Evolutionary conservation across 495 filamentous ascomycete genomes (phyloP).

Genomic region (Aspergillus incahuasiensis): DNA sequence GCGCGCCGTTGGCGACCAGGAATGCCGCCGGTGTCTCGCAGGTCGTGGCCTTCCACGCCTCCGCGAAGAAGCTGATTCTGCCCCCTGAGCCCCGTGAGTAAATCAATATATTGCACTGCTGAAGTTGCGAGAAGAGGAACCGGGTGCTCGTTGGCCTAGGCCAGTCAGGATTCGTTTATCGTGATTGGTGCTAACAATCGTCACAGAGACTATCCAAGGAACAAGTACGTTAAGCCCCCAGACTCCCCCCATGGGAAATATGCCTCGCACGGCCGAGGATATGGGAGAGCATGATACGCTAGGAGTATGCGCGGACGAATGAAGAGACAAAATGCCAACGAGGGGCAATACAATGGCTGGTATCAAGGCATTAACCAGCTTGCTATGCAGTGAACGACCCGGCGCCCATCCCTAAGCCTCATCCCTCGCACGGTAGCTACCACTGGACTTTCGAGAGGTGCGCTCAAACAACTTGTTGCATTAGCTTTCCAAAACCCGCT

Average conservation of each 20-base stretch:
- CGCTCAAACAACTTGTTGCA: conserved; percentile 8
- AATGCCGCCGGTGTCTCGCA: conserved; percentile 39
- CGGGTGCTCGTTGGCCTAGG: not conserved
- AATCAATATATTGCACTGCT: conserved; percentile 2
- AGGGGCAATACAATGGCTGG: not conserved
- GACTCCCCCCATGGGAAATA: not conserved
- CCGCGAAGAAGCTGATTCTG: conserved; percentile 60
- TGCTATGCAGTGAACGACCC: conserved; percentile 73
- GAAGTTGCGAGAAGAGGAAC: not conserved
- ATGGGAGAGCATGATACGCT: not conserved
- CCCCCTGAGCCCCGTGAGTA: conserved; percentile 64
- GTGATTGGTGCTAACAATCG: conserved; percentile 23
- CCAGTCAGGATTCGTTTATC: not conserved
- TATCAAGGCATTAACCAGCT: conserved; percentile 19
- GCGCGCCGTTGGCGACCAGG: conserved; percentile 34
- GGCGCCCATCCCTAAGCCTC: conserved; percentile 63
- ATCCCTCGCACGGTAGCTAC: conserved; percentile 83
- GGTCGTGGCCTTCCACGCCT: conserved; percentile 69
- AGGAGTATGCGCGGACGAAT: not conserved
- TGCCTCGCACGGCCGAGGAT: too few species aligned
- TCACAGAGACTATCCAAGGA: conserved; percentile 69
- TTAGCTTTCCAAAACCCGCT: conserved; percentile 4
- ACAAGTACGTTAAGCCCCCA: conserved; percentile 54
- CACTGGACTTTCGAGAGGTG: conserved; percentile 97
- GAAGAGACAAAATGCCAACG: not conserved